Conservation (phyloP, 2,329 filamentous ascomycete genomes). For the Aureobasidium sp. region DNA sequence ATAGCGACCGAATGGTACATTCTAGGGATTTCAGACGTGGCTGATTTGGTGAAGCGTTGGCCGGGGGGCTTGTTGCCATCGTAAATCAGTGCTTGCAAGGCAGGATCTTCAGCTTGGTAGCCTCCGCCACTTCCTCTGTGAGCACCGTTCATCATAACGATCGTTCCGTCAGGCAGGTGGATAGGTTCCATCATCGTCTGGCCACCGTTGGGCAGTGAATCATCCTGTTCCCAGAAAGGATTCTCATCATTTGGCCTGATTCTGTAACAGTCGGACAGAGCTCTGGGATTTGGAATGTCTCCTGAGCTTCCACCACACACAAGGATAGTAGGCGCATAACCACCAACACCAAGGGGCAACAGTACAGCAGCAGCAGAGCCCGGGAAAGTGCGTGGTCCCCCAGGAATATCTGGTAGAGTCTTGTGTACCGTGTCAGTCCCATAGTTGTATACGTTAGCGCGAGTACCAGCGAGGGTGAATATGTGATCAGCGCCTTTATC, state of each 20-base stretch:
- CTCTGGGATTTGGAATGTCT: constrained; percentile 33
- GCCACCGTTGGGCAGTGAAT: constrained; percentile 41
- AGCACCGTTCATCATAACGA: constrained; percentile 52
- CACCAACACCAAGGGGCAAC: constrained; percentile 56
- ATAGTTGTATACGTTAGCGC: constrained; percentile 57
- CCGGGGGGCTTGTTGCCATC: constrained; percentile 42
- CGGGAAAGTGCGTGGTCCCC: constrained; percentile 56
- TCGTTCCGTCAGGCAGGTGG: constrained; percentile 50
- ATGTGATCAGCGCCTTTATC: neutral
- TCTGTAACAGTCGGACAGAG: constrained; percentile 56
- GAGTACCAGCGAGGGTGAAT: constrained; percentile 48
- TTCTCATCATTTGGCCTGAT: constrained; percentile 49
- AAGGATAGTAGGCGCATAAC: constrained; percentile 50
- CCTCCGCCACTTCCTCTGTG: constrained; percentile 52
- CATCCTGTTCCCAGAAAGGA: constrained; percentile 52
- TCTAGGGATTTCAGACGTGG: constrained; percentile 32
- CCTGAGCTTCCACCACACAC: constrained; percentile 52
- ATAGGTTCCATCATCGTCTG: constrained; percentile 49
- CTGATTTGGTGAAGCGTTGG: constrained; percentile 40
- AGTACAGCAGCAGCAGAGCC: constrained; percentile 55
- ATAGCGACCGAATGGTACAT: constrained; percentile 54
- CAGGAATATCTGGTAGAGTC: constrained; percentile 54
- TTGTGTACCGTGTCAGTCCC: constrained; percentile 48
- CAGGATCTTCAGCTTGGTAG: constrained; percentile 46
- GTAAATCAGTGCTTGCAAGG: constrained; percentile 50